Base-by-base conservation (phyloP, 192 early-diverging fungal species). In the Rhizoclosmatium globosum region DNA sequence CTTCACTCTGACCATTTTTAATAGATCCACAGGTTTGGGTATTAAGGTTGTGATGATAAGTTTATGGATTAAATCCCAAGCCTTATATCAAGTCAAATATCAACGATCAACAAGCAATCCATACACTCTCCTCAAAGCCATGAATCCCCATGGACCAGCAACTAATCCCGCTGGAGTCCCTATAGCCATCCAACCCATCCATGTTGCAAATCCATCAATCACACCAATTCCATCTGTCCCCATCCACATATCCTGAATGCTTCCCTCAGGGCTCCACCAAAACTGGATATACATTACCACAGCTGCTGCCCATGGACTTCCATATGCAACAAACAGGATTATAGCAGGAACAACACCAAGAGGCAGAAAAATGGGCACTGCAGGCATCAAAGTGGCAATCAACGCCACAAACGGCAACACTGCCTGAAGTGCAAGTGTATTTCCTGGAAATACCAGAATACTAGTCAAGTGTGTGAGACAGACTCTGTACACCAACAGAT, bases 181-280 rank as follows among this genome's bases (percentile, higher is more conserved):
- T 53, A 67, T 0, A 45, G 74, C 74, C 74, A 76, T 76, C 74
- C 74, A 76, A 15, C 74, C 74, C 57, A 76, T 59, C 74, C 74
- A 76, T 17, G 42, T 31, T 68, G 77, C 94, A 67, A 97, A 89
- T 71, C 90, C 91, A 74, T 79, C 78, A 11, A 79, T 19, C 6
- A 71, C 48, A 3, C 21, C 69, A 43, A 79, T 72, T 31, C 78
- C 78, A 43, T 79, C 78, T 19, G 21, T 19, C 42, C 78, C 78
- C 70, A 79, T 73, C 6, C 42, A 11, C 19, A 4, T 17, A 6
- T 41, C 19, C 47, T 73, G 6, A 19, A 79, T 72, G 19, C 4
- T 57, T 13, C 15, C 39, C 38, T 79, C 78, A 9, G 78, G 69
- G 15, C 47, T 76, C 64, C 43, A 76, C 9, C 64, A 15, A 13